Percentiles rank a stretch among this genome's conserved stretches.
These are phyloP conservation scores for Alternaria metachromatica DNA, from an alignment of 2,329 filamentous ascomycete genomes.

Conservation along the genomic window DNA sequence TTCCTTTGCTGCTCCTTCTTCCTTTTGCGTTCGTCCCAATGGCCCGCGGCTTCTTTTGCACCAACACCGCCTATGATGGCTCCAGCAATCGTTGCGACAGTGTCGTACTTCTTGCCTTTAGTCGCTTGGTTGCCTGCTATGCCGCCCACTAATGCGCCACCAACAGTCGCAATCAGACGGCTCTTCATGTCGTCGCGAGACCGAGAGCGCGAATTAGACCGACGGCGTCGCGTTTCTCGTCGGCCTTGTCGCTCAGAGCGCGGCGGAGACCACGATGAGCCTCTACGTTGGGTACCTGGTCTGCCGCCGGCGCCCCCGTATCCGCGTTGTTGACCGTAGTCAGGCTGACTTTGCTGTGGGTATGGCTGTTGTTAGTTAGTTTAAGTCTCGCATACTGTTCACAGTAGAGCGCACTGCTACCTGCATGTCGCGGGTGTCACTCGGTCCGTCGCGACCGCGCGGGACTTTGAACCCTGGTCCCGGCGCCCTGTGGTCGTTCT, in stretches of 20 bases:
- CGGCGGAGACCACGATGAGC: slow-evolving; percentile 40
- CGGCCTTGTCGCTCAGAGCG: slow-evolving; percentile 23
- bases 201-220: slow-evolving; percentile 30
- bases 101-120: slow-evolving; percentile 38
- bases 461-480: slow-evolving; percentile 22
- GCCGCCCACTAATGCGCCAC: slow-evolving; percentile 46
- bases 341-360: slow-evolving; percentile 1
- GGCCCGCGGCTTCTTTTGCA: slow-evolving; percentile 36
- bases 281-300: slow-evolving; percentile 26
- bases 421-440: slow-evolving; percentile 17
- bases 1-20: slow-evolving; percentile 10
- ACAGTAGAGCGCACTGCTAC: slow-evolving; percentile 20
- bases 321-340: slow-evolving; percentile 4
- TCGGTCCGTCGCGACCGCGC: slow-evolving; percentile 17
- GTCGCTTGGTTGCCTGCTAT: slow-evolving; percentile 33
- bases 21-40: slow-evolving; percentile 23
- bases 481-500: slow-evolving; percentile 19
- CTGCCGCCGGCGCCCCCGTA: slow-evolving; percentile 11
- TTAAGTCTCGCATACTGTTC: neutral
- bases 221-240: slow-evolving; percentile 15
- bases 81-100: slow-evolving; percentile 40
- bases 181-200: slow-evolving; percentile 30
- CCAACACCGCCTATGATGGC: slow-evolving; percentile 46
- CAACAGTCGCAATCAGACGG: slow-evolving; percentile 33
- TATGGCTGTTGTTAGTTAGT: slow-evolving; percentile 12